phyloP scores from a whole-genome alignment of 495 filamentous ascomycete genomes.

The Penicillium paxilli region DNA sequence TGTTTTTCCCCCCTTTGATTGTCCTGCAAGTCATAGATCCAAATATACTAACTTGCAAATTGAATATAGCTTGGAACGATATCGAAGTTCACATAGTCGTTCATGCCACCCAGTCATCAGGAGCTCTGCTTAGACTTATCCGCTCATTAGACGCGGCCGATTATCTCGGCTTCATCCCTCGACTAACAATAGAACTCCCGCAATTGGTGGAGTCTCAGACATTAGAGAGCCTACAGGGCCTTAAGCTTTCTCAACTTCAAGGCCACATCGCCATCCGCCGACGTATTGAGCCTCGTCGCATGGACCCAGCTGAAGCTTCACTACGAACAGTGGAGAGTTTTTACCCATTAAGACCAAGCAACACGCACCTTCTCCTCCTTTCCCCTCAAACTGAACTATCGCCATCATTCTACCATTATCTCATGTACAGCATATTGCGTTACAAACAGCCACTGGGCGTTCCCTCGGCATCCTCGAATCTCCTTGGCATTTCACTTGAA shows the following conservation, averaged over 20 bases:
- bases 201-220: constrained; percentile 61
- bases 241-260: constrained; percentile 56
- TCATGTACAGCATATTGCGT: constrained; percentile 71
- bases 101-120: constrained; percentile 67
- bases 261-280: constrained; percentile 64
- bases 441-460: constrained; percentile 64
- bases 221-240: constrained; percentile 56
- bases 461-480: constrained; percentile 43
- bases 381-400: constrained; percentile 76
- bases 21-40: background rate
- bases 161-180: constrained; percentile 65
- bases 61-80: constrained; percentile 66
- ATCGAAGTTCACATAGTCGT: constrained; percentile 74
- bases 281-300: constrained; percentile 56
- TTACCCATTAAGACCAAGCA: constrained; percentile 61
- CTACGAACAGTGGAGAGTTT: constrained; percentile 77
- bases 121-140: constrained; percentile 70
- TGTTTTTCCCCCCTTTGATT: background rate
- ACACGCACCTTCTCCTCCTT: constrained; percentile 74
- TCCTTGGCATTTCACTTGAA: constrained; percentile 77
- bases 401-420: constrained; percentile 75
- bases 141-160: constrained; percentile 72
- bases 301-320: constrained; percentile 63
- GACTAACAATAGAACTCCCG: constrained; percentile 80
- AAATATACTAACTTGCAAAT: background rate